Percentiles rank a stretch among this genome's conserved stretches.
Evolutionary conservation across 2,329 filamentous ascomycete species (phyloP).

Genomic region (Fusarium chuoi): DNA sequence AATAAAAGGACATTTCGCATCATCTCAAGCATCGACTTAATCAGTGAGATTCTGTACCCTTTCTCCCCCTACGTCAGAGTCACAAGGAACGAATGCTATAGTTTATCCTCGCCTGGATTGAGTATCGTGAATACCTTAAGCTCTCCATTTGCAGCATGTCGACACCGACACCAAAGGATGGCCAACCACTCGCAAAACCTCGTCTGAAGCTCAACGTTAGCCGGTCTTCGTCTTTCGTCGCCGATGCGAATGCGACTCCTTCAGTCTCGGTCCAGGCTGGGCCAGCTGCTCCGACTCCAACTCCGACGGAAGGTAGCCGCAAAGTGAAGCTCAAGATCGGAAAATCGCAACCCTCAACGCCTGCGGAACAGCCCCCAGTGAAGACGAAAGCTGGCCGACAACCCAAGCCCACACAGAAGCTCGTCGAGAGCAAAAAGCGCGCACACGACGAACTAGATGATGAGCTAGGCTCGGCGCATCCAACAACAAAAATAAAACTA

Average conservation of each 20-base stretch:
- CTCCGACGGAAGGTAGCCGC: constrained; percentile 48
- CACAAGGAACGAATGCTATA: background rate
- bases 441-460: constrained; percentile 66
- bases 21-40: background rate
- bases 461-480: constrained; percentile 46
- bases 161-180: constrained; percentile 38
- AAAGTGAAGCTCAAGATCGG: constrained; percentile 57
- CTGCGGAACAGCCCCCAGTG: constrained; percentile 47
- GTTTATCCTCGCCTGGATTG: constrained; percentile 6
- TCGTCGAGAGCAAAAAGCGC: constrained; percentile 70
- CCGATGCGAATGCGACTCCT: constrained; percentile 39
- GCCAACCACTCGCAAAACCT: constrained; percentile 48
- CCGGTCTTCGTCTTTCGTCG: constrained; percentile 50
- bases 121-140: constrained; percentile 7
- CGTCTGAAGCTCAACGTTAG: constrained; percentile 55
- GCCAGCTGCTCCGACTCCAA: constrained; percentile 14
- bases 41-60: background rate
- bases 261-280: constrained; percentile 16
- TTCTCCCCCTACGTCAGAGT: background rate
- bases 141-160: constrained; percentile 44
- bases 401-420: constrained; percentile 68
- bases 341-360: constrained; percentile 52
- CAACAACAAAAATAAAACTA: constrained; percentile 66
- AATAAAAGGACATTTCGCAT: background rate
- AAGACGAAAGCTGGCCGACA: constrained; percentile 71